A percentile compares a stretch with the other conserved stretches of the same genome.
phyloP scores from a whole-genome alignment of 2,329 filamentous ascomycete genomes.

The Hawksworthiomyces lignivorus region DNA sequence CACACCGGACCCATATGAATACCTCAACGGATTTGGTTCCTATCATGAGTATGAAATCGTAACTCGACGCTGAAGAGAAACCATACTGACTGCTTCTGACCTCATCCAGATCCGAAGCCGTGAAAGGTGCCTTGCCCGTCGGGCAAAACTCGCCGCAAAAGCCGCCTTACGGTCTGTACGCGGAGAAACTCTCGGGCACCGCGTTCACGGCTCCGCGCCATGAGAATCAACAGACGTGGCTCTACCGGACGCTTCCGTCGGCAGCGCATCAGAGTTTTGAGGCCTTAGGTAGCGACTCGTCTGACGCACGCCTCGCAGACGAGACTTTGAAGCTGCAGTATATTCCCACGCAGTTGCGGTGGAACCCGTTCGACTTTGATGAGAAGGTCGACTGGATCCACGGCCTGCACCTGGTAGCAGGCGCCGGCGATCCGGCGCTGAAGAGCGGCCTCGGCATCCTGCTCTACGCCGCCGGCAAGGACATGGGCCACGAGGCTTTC shows the following conservation, averaged over 20 bases:
- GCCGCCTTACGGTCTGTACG: constrained; percentile 32
- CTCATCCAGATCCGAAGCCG: too few relatives aligned
- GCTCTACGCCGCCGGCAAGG: constrained; percentile 37
- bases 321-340: constrained; percentile 25
- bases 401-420: constrained; percentile 41
- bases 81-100: too few relatives aligned
- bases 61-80: too few relatives aligned
- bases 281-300: constrained; percentile 1
- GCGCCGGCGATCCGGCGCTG: constrained; percentile 41
- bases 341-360: constrained; percentile 36
- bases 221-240: constrained; percentile 26
- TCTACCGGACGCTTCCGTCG: constrained; percentile 26
- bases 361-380: constrained; percentile 34
- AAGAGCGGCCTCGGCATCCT: constrained; percentile 42
- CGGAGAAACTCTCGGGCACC: constrained; percentile 41
- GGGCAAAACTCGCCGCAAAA: constrained; percentile 38
- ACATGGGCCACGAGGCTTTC: constrained; percentile 40
- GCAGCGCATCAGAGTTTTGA: constrained; percentile 23
- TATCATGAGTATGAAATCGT: constrained; percentile 59
- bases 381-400: constrained; percentile 34
- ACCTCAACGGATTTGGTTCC: constrained; percentile 70
- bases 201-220: constrained; percentile 24
- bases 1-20: too few relatives aligned
- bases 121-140: too few relatives aligned
- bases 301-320: constrained; percentile 9